Evolutionary conservation across 2,329 filamentous ascomycete species (phyloP).

Genomic region (Penicillium sp.): DNA sequence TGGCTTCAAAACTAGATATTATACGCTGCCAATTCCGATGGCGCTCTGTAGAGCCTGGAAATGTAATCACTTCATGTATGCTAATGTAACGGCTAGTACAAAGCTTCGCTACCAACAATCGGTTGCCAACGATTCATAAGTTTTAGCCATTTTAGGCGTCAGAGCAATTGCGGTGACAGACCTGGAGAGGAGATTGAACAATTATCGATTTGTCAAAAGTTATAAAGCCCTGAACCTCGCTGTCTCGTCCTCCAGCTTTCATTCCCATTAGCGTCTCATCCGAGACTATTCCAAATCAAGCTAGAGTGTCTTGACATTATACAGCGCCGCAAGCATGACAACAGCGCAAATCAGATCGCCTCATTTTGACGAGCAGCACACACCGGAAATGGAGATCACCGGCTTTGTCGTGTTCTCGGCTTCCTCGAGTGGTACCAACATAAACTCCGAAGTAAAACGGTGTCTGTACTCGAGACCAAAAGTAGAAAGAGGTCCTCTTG

Average conservation of each 20-base stretch:
- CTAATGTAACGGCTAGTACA: too few species aligned
- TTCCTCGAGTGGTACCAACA: neutral
- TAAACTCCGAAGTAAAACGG: neutral
- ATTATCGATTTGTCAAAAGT: neutral
- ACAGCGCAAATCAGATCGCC: neutral
- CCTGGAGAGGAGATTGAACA: too few species aligned
- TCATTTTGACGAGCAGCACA: neutral
- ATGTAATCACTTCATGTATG: too few species aligned
- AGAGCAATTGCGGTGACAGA: neutral
- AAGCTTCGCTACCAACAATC: too few species aligned
- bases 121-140: too few species aligned
- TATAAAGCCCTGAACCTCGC: neutral
- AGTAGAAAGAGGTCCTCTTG: neutral
- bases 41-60: too few species aligned
- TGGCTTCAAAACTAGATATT: too few species aligned
- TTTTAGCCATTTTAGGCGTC: too few species aligned
- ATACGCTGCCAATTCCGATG: too few species aligned
- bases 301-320: neutral
- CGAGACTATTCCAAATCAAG: constrained; percentile 2
- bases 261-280: neutral
- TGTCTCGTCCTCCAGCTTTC: neutral
- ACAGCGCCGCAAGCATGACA: constrained; percentile 5
- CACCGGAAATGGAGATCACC: constrained; percentile 1
- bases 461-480: neutral
- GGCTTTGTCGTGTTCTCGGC: constrained; percentile 2